Conservation (phyloP, 257 asterid species). For the Linderniella brevidens region DNA sequence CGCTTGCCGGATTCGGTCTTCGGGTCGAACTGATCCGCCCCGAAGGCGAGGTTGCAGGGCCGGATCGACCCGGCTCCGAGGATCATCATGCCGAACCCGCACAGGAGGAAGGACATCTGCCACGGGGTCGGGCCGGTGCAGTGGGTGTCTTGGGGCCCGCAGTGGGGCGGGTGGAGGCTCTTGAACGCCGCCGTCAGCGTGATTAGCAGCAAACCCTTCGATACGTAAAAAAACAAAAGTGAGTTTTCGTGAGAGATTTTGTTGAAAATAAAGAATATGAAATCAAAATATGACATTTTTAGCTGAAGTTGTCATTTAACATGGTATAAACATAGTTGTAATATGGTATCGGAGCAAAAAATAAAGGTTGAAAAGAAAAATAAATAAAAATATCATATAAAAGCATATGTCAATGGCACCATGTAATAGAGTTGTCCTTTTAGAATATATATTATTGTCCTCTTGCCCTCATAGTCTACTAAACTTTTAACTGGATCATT, state of each 20-base stretch:
- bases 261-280: background rate
- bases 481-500: too few relatives aligned
- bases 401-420: too few relatives aligned
- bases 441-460: too few relatives aligned
- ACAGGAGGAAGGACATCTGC: constrained; percentile 31
- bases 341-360: too few relatives aligned
- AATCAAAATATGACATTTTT: too few relatives aligned
- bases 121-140: constrained; percentile 40
- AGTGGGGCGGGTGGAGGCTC: constrained; percentile 51
- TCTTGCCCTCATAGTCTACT: too few relatives aligned
- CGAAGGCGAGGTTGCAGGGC: constrained; percentile 72
- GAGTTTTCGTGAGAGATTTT: background rate
- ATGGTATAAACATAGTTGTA: too few relatives aligned
- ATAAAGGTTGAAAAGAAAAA: too few relatives aligned
- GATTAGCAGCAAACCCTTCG: constrained; percentile 45
- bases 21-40: constrained; percentile 74
- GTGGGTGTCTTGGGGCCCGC: constrained; percentile 15
- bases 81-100: constrained; percentile 37
- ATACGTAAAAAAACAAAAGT: background rate
- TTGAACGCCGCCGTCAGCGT: constrained; percentile 44
- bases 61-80: constrained; percentile 58
- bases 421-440: too few relatives aligned
- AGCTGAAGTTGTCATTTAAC: too few relatives aligned
- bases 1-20: constrained; percentile 44
- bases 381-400: too few relatives aligned